Base-by-base conservation (phyloP, 768 basidiomycete genomes). In the Suillus bovinus region DNA sequence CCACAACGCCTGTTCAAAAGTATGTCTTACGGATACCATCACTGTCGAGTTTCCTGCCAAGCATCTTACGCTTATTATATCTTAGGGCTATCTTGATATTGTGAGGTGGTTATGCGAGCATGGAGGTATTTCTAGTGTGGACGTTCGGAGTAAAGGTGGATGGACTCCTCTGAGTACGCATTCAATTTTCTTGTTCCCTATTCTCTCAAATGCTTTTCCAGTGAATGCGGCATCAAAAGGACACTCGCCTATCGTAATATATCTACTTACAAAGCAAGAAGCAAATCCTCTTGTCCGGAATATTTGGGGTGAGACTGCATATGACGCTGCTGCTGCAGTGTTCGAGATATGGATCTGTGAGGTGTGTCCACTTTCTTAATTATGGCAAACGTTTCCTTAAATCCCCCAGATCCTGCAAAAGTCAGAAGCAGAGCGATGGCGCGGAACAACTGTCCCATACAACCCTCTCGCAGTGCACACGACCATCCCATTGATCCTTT, bases 261-360 rank as follows among this genome's bases (percentile, higher is more conserved):
- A 93, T 71, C 79, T 96, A 22, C 75, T 93, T 41, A 84, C 83
- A 24, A 94, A 93, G 70, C 91, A 91, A 68, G 78, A 78, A 2
- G 93, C 92, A 2, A 83, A 94, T 68, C 93, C 94, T 0, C 77
- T 96, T 0, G 76, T 91, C 24, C 83, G 95, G 55, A 96, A 96
- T 67, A 90, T 91, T 65, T 96, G 89, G 88, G 92, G 93, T 22
- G 95, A 96, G 76, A 93, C 93, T 3, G 95, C 95, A 0, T 96
- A 86, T 71, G 95, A 96, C 73, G 84, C 85, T 24, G 93, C 94
- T 24, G 92, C 93, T 31, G 91, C 92, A 0, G 93, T 96, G 3
- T 96, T 96, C 67, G 93, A 96, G 77, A 83, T 94, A 31, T 90
- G 89, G 87, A 93, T 95, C 64, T 95, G 92, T 76, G 88, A 93